These are phyloP conservation scores for Ceratocystis lukuohia DNA, from an alignment of 2,329 filamentous ascomycete genomes.

Conservation along the genomic window DNA sequence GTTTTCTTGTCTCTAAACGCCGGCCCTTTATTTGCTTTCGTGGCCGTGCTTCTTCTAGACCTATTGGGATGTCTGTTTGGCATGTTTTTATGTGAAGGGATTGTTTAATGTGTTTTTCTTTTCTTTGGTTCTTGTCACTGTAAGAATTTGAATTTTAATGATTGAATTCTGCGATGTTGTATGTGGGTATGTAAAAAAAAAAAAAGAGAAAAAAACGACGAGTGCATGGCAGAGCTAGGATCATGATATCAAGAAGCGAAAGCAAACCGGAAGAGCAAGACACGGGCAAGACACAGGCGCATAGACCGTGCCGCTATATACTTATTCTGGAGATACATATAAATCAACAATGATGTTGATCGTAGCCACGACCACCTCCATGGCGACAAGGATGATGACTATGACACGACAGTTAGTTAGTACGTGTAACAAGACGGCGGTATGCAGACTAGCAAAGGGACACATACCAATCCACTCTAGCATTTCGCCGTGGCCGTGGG, in stretches of 20 bases:
- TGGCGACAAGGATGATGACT: slow-evolving; percentile 93
- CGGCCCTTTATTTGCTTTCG: not conserved
- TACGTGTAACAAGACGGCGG: not conserved
- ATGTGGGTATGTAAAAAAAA: not conserved
- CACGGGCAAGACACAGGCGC: not conserved
- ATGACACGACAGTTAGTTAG: not conserved
- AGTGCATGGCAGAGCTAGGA: not conserved
- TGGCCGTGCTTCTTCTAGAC: not conserved
- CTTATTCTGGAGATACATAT: slow-evolving; percentile 41
- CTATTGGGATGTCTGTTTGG: not conserved
- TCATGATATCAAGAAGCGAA: not conserved
- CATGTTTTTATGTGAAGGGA: not conserved
- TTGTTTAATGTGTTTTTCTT: slow-evolving; percentile 4
- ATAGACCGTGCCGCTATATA: not conserved
- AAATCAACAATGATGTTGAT: slow-evolving; percentile 94
- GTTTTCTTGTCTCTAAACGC: not conserved
- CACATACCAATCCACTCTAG: slow-evolving; percentile 74
- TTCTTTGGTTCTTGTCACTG: not conserved
- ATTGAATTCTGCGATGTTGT: not conserved
- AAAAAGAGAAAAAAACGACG: not conserved
- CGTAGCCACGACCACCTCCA: slow-evolving; percentile 81
- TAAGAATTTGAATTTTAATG: not conserved
- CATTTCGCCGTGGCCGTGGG: slow-evolving; percentile 82
- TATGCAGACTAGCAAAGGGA: not conserved
- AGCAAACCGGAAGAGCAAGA: not conserved